These are phyloP conservation scores for Eleusine indica DNA, from an alignment of 176 grass and related monocot species.

Conservation along the genomic window DNA sequence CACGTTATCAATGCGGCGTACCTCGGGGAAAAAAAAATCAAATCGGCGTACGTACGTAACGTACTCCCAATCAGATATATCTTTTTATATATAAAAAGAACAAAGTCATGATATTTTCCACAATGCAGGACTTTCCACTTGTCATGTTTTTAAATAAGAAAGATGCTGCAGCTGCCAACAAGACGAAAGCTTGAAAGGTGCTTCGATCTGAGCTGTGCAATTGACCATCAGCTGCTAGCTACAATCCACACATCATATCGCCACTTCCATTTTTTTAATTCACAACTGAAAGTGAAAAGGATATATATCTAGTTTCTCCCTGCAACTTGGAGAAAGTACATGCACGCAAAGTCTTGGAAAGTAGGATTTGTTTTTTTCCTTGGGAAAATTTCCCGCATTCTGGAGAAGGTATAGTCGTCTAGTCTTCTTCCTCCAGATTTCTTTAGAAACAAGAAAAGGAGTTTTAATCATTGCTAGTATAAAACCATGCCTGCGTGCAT, in stretches of 20 bases:
- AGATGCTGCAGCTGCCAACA: background rate
- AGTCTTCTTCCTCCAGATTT: no score
- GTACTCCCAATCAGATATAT: background rate
- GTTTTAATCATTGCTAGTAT: background rate
- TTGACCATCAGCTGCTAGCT: background rate
- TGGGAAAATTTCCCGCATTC: no score
- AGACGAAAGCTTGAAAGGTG: background rate
- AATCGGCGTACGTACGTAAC: background rate
- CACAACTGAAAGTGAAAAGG: background rate
- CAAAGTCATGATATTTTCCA: conserved; percentile 7
- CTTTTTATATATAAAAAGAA: background rate
- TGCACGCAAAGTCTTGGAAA: background rate
- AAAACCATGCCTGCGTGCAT: background rate
- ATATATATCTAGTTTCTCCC: background rate
- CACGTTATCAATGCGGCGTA: background rate
- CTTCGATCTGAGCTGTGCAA: background rate
- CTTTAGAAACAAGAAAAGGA: no score
- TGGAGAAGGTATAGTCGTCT: no score
- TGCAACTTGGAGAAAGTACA: background rate
- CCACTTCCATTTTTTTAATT: no score
- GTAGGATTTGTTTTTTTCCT: no score
- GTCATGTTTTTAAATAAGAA: conserved; percentile 10
- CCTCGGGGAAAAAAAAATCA: no score
- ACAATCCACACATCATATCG: no score
- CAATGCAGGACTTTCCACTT: conserved; percentile 22